Conservation (phyloP, 257 asterid species). For the Euphrasia confusa region DNA sequence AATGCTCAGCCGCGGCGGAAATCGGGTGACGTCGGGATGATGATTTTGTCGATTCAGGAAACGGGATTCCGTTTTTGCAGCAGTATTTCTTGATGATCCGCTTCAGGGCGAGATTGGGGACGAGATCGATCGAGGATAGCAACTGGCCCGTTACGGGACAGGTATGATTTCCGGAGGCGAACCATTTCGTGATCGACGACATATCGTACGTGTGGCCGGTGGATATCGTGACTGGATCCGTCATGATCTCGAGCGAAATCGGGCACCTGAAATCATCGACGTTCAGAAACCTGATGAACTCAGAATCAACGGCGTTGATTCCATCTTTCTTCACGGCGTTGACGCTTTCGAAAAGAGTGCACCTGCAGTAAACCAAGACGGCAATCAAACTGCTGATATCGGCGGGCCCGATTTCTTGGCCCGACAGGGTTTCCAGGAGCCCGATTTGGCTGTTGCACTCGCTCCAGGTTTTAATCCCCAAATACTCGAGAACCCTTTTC, state of each 20-base stretch:
- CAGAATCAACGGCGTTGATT: background rate
- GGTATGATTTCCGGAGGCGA: slow-evolving; percentile 59
- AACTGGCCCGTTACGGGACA: slow-evolving; percentile 80
- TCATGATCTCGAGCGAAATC: slow-evolving; percentile 70
- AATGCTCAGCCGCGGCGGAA: slow-evolving; percentile 33
- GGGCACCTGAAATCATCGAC: slow-evolving; percentile 82
- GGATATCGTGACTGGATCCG: slow-evolving; percentile 68
- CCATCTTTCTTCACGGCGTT: background rate
- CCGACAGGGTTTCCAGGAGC: slow-evolving; percentile 49
- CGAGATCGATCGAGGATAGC: slow-evolving; percentile 35
- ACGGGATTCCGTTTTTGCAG: slow-evolving; percentile 29
- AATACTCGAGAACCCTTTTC: slow-evolving; percentile 42
- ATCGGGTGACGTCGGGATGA: slow-evolving; percentile 12
- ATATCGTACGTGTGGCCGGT: slow-evolving; percentile 87
- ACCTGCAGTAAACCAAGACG: slow-evolving; percentile 59
- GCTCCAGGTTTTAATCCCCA: slow-evolving; percentile 56
- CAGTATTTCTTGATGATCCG: slow-evolving; percentile 42
- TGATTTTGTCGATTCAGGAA: slow-evolving; percentile 27
- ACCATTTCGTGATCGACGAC: slow-evolving; percentile 68
- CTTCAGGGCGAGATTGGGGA: slow-evolving; percentile 65
- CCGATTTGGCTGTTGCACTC: slow-evolving; percentile 50
- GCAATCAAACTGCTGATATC: slow-evolving; percentile 42
- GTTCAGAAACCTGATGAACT: slow-evolving; percentile 34
- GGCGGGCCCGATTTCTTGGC: slow-evolving; percentile 29
- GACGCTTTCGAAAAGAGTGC: slow-evolving; percentile 38